Evolutionary conservation across 2,329 filamentous ascomycete species (phyloP).

Genomic region (Bipolaris oryzae): DNA sequence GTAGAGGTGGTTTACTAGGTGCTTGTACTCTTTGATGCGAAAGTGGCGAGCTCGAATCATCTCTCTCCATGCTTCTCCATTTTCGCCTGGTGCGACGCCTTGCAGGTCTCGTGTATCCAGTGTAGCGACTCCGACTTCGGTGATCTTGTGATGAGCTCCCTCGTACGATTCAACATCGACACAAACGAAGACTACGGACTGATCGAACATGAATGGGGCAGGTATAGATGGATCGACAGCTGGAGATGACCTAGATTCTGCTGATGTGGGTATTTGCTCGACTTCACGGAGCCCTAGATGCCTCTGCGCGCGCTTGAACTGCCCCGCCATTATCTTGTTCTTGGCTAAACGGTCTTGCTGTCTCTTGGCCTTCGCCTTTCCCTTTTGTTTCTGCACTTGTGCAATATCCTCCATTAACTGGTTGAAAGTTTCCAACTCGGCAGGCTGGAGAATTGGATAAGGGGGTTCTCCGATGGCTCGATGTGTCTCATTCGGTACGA

Average conservation of each 20-base stretch:
- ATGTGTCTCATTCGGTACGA: constrained; percentile 23
- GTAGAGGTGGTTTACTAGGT: constrained; percentile 70
- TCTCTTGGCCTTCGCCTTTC: constrained; percentile 56
- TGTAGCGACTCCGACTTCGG: constrained; percentile 83
- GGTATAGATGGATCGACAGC: constrained; percentile 26
- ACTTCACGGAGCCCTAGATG: constrained; percentile 71
- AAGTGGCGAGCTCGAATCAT: constrained; percentile 76
- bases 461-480: constrained; percentile 26
- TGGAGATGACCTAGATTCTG: constrained; percentile 6
- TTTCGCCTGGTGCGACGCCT: constrained; percentile 63
- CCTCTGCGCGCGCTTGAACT: constrained; percentile 68
- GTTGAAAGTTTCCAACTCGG: constrained; percentile 57
- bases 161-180: constrained; percentile 88
- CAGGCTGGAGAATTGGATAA: constrained; percentile 39
- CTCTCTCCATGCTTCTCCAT: constrained; percentile 69
- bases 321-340: constrained; percentile 60
- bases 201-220: constrained; percentile 49
- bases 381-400: constrained; percentile 58
- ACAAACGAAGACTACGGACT: constrained; percentile 70
- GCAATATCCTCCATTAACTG: constrained; percentile 60
- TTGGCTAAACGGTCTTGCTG: constrained; percentile 56
- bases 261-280: not conserved
- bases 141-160: constrained; percentile 67
- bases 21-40: constrained; percentile 71
- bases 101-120: constrained; percentile 72